Evolutionary conservation across 2,329 filamentous ascomycete genomes (phyloP).

Genomic region (Lecanicillium sp.): DNA sequence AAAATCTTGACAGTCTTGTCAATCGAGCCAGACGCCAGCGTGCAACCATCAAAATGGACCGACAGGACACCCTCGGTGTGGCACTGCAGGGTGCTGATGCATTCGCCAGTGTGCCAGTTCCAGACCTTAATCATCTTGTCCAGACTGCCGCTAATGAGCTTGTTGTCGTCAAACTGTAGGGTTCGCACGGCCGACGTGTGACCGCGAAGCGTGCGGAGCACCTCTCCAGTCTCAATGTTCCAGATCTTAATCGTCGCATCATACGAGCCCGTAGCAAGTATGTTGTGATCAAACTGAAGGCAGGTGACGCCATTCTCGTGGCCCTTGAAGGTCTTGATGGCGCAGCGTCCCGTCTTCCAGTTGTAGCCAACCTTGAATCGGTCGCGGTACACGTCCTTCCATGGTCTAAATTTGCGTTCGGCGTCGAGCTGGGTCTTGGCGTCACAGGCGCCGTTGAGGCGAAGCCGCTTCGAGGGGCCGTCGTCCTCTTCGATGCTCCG

Average conservation of each 20-base stretch:
- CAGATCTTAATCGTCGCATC: slow-evolving; percentile 94
- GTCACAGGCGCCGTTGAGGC: slow-evolving; percentile 16
- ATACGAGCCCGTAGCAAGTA: slow-evolving; percentile 90
- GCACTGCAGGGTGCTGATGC: slow-evolving; percentile 70
- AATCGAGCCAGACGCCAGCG: slow-evolving; percentile 81
- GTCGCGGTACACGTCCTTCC: slow-evolving; percentile 97
- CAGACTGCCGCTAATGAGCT: slow-evolving; percentile 83
- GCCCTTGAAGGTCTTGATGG: slow-evolving; percentile 75
- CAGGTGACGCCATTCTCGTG: slow-evolving; percentile 66
- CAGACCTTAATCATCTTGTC: slow-evolving; percentile 86
- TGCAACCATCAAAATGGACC: slow-evolving; percentile 77
- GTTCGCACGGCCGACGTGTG: slow-evolving; percentile 80
- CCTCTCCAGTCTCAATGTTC: slow-evolving; percentile 83
- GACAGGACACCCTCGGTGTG: slow-evolving; percentile 80
- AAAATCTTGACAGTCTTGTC: slow-evolving; percentile 89
- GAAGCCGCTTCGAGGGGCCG: slow-evolving; percentile 25
- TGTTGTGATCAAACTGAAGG: slow-evolving; percentile 68
- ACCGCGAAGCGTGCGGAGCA: slow-evolving; percentile 75
- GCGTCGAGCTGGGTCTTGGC: slow-evolving; percentile 27
- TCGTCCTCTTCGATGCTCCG: slow-evolving; percentile 22
- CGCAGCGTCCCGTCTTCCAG: slow-evolving; percentile 92
- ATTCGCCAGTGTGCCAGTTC: slow-evolving; percentile 92
- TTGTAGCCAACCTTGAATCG: slow-evolving; percentile 93
- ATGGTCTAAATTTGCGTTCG: slow-evolving; percentile 54
- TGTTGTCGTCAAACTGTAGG: slow-evolving; percentile 86